phyloP scores from a whole-genome alignment of 768 basidiomycete genomes.

The Rickenella mellea region DNA sequence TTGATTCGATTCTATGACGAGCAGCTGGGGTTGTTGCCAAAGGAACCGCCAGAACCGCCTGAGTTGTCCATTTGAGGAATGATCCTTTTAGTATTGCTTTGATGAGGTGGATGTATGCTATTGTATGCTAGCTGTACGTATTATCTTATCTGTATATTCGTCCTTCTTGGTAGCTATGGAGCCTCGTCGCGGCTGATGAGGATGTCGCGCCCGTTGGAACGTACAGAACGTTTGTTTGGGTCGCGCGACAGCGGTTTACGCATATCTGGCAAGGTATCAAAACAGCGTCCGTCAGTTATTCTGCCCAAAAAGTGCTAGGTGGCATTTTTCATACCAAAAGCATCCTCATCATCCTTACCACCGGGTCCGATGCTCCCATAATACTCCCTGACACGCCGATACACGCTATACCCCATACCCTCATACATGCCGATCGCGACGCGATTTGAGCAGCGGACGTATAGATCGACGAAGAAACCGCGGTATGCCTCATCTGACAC shows the following conservation, averaged over 20 bases:
- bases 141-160: not conserved
- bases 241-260: constrained; percentile 32
- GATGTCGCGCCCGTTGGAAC: constrained; percentile 25
- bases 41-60: constrained; percentile 42
- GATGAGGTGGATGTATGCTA: constrained; percentile 30
- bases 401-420: constrained; percentile 87
- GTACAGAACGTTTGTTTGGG: constrained; percentile 19
- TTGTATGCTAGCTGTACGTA: not conserved
- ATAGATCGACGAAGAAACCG: constrained; percentile 91
- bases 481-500: constrained; percentile 75
- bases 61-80: constrained; percentile 32
- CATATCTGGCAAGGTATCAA: constrained; percentile 24
- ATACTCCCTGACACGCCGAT: constrained; percentile 83
- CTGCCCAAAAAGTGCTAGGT: constrained; percentile 14
- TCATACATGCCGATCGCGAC: constrained; percentile 91
- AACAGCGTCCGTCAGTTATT: constrained; percentile 2
- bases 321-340: constrained; percentile 57
- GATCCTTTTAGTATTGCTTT: not conserved
- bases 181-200: constrained; percentile 27
- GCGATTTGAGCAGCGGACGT: constrained; percentile 80
- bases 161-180: constrained; percentile 18
- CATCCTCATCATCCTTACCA: constrained; percentile 81
- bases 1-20: constrained; percentile 69
- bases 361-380: constrained; percentile 69
- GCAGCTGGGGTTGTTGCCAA: constrained; percentile 43